These are phyloP conservation scores for Aphanoascus verrucosus DNA, from an alignment of 2,329 filamentous ascomycete species.

Conservation along the genomic window DNA sequence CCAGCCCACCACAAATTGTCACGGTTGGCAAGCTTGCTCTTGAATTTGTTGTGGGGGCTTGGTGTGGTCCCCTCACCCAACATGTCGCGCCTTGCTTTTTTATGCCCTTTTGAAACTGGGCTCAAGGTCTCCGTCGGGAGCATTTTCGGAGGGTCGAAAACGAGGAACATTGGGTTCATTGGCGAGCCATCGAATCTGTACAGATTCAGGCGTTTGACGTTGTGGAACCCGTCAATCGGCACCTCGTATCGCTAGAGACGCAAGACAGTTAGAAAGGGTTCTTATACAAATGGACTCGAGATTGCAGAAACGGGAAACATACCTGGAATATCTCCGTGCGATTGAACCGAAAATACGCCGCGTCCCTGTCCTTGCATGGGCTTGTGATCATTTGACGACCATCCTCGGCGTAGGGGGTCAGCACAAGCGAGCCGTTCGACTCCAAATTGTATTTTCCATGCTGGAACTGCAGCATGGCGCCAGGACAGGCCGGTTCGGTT, in stretches of 20 bases:
- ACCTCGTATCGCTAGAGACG: slow-evolving; percentile 31
- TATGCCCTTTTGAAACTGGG: slow-evolving; percentile 35
- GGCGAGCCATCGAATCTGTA: slow-evolving; percentile 54
- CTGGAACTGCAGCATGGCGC: slow-evolving; percentile 61
- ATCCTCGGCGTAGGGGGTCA: slow-evolving; percentile 54
- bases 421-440: slow-evolving; percentile 47
- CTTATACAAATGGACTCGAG: not conserved
- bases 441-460: slow-evolving; percentile 53
- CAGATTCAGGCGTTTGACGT: slow-evolving; percentile 53
- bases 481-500: slow-evolving; percentile 49
- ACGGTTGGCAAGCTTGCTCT: slow-evolving; percentile 26
- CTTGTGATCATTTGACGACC: slow-evolving; percentile 57
- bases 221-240: slow-evolving; percentile 50
- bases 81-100: slow-evolving; percentile 27
- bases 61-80: slow-evolving; percentile 3
- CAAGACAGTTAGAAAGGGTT: not conserved
- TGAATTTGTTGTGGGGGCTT: slow-evolving; percentile 17
- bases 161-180: slow-evolving; percentile 57
- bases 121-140: slow-evolving; percentile 58
- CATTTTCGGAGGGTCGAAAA: slow-evolving; percentile 55
- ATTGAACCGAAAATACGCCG: slow-evolving; percentile 56
- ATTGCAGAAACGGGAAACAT: slow-evolving; percentile 15
- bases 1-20: slow-evolving; percentile 42
- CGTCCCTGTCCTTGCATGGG: slow-evolving; percentile 48
- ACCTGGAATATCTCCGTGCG: slow-evolving; percentile 54